Conservation (phyloP, 345 rosid species). For the Eucalyptus erythrocorys region DNA sequence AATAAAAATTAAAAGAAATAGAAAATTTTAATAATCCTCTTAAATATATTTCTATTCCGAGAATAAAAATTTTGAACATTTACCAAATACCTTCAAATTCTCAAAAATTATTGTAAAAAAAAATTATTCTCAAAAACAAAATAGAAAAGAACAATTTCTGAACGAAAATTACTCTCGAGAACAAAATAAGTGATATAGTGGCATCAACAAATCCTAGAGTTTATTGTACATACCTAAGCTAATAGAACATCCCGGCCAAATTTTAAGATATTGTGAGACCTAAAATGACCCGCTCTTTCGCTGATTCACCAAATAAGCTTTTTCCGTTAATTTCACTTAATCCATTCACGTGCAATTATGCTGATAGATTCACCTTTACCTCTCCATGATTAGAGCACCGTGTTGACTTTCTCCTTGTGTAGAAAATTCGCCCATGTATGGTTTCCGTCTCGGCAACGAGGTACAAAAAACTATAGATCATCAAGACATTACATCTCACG, state of each 20-base stretch:
- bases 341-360: not conserved
- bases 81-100: no score
- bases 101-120: no score
- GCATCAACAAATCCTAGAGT: not conserved
- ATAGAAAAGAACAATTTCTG: no score
- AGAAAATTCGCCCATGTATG: not conserved
- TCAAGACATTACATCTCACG: not conserved
- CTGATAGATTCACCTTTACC: not conserved
- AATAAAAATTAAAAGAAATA: no score
- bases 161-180: accelerated
- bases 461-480: not conserved
- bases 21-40: accelerated
- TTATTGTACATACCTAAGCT: not conserved
- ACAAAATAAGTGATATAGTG: accelerated
- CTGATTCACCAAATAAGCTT: not conserved
- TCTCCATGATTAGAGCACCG: not conserved
- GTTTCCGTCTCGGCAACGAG: not conserved
- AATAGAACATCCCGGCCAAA: not conserved
- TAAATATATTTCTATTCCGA: no score
- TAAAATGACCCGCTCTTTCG: not conserved
- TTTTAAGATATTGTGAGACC: not conserved
- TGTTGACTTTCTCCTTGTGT: not conserved
- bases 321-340: not conserved
- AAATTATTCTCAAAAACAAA: no score
- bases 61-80: no score